Conservation (phyloP, 179 eudicot species). For the Spergularia azorica region DNA sequence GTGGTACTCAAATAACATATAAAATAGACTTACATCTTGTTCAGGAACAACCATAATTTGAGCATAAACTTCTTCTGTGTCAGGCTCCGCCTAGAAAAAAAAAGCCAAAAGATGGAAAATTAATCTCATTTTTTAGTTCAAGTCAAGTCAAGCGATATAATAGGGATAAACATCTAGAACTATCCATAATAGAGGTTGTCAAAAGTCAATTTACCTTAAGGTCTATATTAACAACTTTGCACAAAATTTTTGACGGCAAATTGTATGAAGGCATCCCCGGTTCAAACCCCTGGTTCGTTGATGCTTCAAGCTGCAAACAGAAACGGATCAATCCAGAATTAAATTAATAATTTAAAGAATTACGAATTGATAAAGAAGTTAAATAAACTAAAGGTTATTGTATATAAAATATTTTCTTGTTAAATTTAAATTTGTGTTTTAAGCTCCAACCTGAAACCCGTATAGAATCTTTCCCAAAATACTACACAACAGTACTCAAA, state of each 20-base stretch:
- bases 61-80: conserved; percentile 92
- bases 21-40: conserved; percentile 58
- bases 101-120: conserved; percentile 11
- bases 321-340: neutral
- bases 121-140: conserved; percentile 7
- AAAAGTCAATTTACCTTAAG: conserved; percentile 55
- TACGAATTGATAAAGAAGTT: neutral
- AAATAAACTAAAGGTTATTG: neutral
- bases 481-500: conserved; percentile 6
- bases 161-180: too few species aligned
- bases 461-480: neutral
- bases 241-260: conserved; percentile 82
- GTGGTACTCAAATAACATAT: neutral
- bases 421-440: neutral
- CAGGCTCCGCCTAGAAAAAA: conserved; percentile 76
- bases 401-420: neutral
- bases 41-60: conserved; percentile 82
- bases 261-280: conserved; percentile 83
- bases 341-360: neutral
- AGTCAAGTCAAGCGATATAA: neutral
- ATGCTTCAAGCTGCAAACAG: conserved; percentile 81
- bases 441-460: neutral
- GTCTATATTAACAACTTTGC: conserved; percentile 75
- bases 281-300: conserved; percentile 76
- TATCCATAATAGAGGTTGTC: too few species aligned